Evolutionary conservation across 2,329 filamentous ascomycete genomes (phyloP).

Genomic region (Zasmidium citrigriseum): DNA sequence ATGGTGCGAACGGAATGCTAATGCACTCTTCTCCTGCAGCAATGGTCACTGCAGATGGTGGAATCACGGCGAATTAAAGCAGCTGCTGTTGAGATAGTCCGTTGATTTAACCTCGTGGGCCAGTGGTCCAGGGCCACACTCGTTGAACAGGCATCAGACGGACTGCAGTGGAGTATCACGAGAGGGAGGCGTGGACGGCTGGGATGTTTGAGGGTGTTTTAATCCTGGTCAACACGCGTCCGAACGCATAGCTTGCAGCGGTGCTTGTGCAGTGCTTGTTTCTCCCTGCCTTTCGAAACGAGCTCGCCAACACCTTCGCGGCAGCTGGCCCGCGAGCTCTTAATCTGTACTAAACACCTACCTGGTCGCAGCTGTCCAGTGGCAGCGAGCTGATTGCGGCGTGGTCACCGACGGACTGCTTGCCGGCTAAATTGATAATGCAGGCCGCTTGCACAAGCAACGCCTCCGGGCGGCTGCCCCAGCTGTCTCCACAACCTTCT

Average conservation of each 20-base stretch:
- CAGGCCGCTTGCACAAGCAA: background rate
- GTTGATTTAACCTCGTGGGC: background rate
- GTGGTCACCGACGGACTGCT: no score
- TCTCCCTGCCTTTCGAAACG: background rate
- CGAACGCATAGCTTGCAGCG: background rate
- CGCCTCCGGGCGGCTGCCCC: background rate
- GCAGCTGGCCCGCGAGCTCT: background rate
- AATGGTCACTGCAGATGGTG: constrained; percentile 27
- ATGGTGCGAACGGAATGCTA: background rate
- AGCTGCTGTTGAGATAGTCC: background rate
- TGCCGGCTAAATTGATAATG: background rate
- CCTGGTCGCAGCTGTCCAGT: background rate
- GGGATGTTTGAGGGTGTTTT: background rate
- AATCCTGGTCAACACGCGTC: background rate
- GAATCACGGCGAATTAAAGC: constrained; percentile 21
- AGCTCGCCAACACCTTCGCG: no score
- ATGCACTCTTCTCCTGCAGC: constrained; percentile 9
- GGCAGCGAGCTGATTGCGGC: no score
- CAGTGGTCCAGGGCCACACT: background rate
- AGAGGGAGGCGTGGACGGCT: background rate
- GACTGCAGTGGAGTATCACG: background rate
- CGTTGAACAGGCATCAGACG: no score
- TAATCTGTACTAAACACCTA: background rate
- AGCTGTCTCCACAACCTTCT: background rate
- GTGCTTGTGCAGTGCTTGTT: constrained; percentile 2